Base-by-base conservation (phyloP, 2,329 filamentous ascomycete species). In the Bisporella sp. region DNA sequence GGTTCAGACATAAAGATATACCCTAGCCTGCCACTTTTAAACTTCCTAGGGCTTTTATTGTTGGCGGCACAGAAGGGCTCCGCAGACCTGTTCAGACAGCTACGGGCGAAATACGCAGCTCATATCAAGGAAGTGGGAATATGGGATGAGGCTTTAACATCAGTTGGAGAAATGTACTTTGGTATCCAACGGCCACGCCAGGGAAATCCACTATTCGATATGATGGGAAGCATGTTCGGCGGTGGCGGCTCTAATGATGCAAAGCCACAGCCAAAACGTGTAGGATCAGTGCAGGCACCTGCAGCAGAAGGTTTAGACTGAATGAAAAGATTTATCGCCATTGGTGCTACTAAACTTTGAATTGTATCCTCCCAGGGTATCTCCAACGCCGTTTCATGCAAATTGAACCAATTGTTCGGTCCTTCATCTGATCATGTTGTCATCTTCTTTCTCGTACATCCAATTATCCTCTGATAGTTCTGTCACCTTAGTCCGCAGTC, bases 131-230 rank as follows among this genome's bases (percentile, higher is more conserved):
- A 97, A 60, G 75, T 82, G 1, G 81, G 80, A 5, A 75, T 77
- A 9, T 97, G 92, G 92, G 81, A 83, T 33, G 90, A 89, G 65
- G 78, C 89, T 29, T 72, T 99, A 54, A 85, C 90, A 60, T 84
- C 89, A 68, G 84, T 99, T 61, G 92, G 87, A 45, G 92, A 99
- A 73, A 91, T 96, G 81, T 99, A 97, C 74, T 99, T 99, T 71
- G 84, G 84, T 35, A 95, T 99, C 66, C 81, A 84, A 72, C 85
- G 90, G 64, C 92, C 91, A 44, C 79, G 86, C 62, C 89, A 96
- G 73, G 87, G 85, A 57, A 97, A 97, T 68, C 91, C 91, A 3
- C 74, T 99, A 68, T 82, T 97, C 70, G 93, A 99, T 66, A 97
- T 99, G 91, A 95, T 99, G 87, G 91, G 90, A 45, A 91, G 83